A percentile compares a stretch with the other conserved stretches of the same genome.
Evolutionary conservation across 129 eudicot genomes (phyloP).

Genomic region (Lactuca saligna): DNA sequence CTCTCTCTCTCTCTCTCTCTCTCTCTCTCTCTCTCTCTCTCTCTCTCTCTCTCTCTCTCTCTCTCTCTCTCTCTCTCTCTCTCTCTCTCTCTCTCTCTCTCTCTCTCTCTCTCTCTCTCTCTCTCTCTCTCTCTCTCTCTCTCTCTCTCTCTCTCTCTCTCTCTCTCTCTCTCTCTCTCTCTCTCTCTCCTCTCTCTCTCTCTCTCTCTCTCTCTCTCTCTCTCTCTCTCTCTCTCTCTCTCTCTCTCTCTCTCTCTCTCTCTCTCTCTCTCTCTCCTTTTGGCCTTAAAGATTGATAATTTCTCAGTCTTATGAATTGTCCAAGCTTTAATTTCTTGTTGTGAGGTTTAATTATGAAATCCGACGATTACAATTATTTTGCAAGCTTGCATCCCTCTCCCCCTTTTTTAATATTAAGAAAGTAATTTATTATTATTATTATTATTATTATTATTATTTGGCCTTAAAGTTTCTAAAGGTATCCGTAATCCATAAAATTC

Average conservation of each 20-base stretch:
- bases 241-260: too few relatives aligned
- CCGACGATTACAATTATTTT: background rate
- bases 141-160: too few relatives aligned
- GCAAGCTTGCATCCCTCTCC: background rate
- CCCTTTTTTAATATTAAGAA: background rate
- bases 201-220: too few relatives aligned
- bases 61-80: conserved; percentile 7
- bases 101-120: too few relatives aligned
- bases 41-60: too few relatives aligned
- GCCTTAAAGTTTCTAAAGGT: background rate
- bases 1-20: conserved; percentile 9
- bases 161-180: conserved; percentile 17
- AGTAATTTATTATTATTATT: too few relatives aligned
- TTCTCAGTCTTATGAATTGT: background rate
- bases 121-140: too few relatives aligned
- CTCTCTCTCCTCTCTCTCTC: background rate
- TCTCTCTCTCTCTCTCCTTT: conserved; percentile 9
- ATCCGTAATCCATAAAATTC: too few relatives aligned
- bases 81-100: conserved; percentile 11
- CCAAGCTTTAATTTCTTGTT: background rate
- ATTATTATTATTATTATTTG: too few relatives aligned
- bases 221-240: too few relatives aligned
- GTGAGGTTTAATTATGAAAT: background rate
- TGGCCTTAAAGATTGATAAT: background rate
- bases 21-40: too few relatives aligned